These are phyloP conservation scores for Chalaropsis thielavioides DNA, from an alignment of 2,329 filamentous ascomycete species.

Conservation along the genomic window DNA sequence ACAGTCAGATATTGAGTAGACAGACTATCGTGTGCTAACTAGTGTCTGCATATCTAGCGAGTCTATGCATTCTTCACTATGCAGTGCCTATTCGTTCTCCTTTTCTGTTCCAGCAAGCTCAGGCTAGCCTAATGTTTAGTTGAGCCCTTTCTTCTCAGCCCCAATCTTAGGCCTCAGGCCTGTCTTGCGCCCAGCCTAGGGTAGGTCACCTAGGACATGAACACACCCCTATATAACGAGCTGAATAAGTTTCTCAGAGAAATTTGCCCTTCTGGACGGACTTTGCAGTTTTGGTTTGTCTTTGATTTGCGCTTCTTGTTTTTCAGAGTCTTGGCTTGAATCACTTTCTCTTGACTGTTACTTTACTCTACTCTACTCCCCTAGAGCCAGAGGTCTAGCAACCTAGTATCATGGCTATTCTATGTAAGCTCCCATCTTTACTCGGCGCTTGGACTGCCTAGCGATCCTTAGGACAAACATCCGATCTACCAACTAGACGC, in stretches of 20 bases:
- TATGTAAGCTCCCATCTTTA: not conserved
- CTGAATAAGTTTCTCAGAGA: not conserved
- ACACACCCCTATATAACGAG: not conserved
- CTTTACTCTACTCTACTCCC: too few relatives aligned
- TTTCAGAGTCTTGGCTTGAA: not conserved
- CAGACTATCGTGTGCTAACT: too few relatives aligned
- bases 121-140: too few relatives aligned
- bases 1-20: too few relatives aligned
- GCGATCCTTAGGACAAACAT: not conserved
- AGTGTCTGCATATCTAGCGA: too few relatives aligned
- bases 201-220: not conserved
- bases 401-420: not conserved
- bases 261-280: not conserved
- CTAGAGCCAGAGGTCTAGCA: not conserved
- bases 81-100: too few relatives aligned
- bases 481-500: not conserved
- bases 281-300: not conserved
- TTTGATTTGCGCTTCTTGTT: not conserved
- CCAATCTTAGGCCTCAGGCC: not conserved
- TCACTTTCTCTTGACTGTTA: too few relatives aligned
- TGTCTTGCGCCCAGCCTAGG: not conserved
- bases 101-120: too few relatives aligned
- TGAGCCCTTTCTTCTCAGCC: not conserved
- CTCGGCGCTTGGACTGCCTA: not conserved
- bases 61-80: too few relatives aligned